Evolutionary conservation across 805 yeast species (phyloP), one percentile per base, ranked within the genome.

Genomic region (Saccharomyces mikatae): DNA sequence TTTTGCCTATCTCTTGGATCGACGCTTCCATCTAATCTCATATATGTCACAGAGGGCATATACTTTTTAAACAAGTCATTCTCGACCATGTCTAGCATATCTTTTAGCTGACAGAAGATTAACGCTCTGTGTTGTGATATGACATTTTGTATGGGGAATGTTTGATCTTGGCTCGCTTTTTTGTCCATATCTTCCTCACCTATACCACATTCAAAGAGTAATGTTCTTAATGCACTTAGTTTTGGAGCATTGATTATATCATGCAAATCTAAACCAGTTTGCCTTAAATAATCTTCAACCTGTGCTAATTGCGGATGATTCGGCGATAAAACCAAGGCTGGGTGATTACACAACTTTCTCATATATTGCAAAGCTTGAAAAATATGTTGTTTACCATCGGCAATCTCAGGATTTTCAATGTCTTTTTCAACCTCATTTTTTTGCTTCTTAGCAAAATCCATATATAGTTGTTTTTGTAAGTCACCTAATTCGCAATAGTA

Each of bases 281-380:
- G 75, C 47, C 74, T 74, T 61, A 92, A 76, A 62, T 82, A 83
- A 29, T 75, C 71, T 54, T 76, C 77, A n/a, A 89, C 87, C 61
- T 86, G 87, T 4, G 71, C 71, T 62, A 78, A 85, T 66, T 88
- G 89, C 2, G 97, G 97, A 73, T 90, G 97, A 54, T 79, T 80
- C 4, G 87, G 83, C 13, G 87, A 82, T 52, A 92, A 72, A 9
- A 94, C 97, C 56, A 94, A 79, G 2, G 96, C 86, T 4, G 99
- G 99, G 71, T 94, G 98, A 64, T 95, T 95, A 74, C 99, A 94
- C 53, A 94, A 76, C 69, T 94, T 94, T 60, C 99, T 80, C 97
- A 94, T 89, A 69, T 94, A 94, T 70, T 94, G 97, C 63, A 94
- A 78, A 0, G 96, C 97, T 68, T 94, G 98, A 84, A 94, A 94